Conservation (phyloP, 1,284 basidiomycete species). For the Sporisorium scitamineum region DNA sequence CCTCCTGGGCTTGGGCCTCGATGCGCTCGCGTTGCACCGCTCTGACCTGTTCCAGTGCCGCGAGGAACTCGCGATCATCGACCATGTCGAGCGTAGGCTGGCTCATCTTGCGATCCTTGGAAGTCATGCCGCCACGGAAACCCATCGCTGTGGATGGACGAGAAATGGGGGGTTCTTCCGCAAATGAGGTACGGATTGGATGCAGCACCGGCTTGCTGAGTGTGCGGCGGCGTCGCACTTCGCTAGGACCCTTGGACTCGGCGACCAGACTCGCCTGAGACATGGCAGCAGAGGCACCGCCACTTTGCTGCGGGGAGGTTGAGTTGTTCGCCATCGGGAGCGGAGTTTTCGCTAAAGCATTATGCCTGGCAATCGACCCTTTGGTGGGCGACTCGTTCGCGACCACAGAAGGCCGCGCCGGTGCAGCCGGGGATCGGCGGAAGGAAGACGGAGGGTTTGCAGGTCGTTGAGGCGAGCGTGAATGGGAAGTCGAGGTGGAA, state of each 20-base stretch:
- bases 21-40: constrained; percentile 54
- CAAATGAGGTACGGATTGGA: constrained; percentile 30
- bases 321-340: not conserved
- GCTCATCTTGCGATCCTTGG: constrained; percentile 52
- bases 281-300: not conserved
- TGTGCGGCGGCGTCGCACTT: constrained; percentile 20
- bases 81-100: constrained; percentile 63
- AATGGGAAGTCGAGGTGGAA: constrained; percentile 1
- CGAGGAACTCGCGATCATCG: constrained; percentile 62
- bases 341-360: not conserved
- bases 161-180: not conserved
- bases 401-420: constrained; percentile 7
- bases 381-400: constrained; percentile 16
- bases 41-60: constrained; percentile 61
- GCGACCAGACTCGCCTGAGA: not conserved
- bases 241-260: not conserved
- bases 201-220: constrained; percentile 31
- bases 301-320: not conserved
- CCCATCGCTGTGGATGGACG: constrained; percentile 41
- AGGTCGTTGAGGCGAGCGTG: constrained; percentile 30
- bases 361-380: not conserved
- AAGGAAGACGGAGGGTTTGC: constrained; percentile 35
- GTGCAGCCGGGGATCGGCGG: constrained; percentile 5
- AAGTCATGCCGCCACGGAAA: constrained; percentile 26
- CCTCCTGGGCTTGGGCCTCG: constrained; percentile 33